Percentiles rank a stretch among this genome's conserved stretches.
Evolutionary conservation across 1,284 basidiomycete species (phyloP).

Genomic region (Puccinia coronata): DNA sequence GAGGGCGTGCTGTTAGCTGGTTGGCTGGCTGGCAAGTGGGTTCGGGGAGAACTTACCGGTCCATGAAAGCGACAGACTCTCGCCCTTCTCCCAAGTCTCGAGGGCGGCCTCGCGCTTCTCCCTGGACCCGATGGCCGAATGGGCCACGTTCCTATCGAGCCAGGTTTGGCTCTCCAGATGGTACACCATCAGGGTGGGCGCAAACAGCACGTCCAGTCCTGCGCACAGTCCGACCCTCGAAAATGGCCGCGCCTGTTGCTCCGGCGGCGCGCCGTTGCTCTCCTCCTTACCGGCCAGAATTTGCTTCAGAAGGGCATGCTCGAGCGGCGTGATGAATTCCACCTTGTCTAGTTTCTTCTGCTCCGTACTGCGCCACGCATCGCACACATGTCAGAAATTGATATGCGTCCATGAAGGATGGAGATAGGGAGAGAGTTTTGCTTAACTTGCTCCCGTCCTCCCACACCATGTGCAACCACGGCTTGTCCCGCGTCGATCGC

Average conservation of each 20-base stretch:
- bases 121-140: neutral
- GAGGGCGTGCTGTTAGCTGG: no score
- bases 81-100: slow-evolving; percentile 36
- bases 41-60: slow-evolving; percentile 5
- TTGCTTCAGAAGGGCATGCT: neutral
- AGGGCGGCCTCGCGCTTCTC: slow-evolving; percentile 20
- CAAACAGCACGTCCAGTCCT: slow-evolving; percentile 16
- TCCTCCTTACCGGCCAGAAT: neutral
- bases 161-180: slow-evolving; percentile 16
- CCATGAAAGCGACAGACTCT: slow-evolving; percentile 5
- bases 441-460: slow-evolving; percentile 49
- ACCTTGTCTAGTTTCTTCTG: neutral
- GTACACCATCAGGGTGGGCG: slow-evolving; percentile 36
- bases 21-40: no score
- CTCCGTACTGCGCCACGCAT: neutral
- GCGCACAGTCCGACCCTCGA: slow-evolving; percentile 30
- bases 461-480: slow-evolving; percentile 48
- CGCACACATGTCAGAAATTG: neutral
- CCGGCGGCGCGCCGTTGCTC: neutral
- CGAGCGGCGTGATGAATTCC: slow-evolving; percentile 24
- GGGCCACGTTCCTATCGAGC: slow-evolving; percentile 13
- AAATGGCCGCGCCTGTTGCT: slow-evolving; percentile 24
- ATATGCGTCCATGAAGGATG: neutral
- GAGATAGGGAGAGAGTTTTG: neutral
- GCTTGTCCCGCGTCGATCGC: slow-evolving; percentile 23